Base-by-base conservation (phyloP, 306 rosid genomes). In the Dalbergia oliveri region DNA sequence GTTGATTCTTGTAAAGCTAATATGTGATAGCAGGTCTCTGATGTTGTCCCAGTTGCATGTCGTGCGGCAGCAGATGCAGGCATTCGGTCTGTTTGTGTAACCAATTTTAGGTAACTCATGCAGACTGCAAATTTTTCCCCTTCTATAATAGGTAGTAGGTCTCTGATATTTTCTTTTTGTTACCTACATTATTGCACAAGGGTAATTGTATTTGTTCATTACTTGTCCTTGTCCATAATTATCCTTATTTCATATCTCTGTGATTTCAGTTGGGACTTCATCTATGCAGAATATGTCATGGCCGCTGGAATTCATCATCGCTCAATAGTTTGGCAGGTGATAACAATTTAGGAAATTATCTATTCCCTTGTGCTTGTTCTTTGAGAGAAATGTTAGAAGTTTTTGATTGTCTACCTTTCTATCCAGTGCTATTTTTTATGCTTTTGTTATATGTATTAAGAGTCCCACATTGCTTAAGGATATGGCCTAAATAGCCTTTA, bases 51-150 rank as follows among this genome's bases (percentile, higher is more conserved):
- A 4, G 97, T 95, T 65, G 98, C 97, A 11, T 95, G 98, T 66
- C 97, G 93, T 47, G 99, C 99, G 3, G 99, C 98, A 26, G 98
- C 98, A 26, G 94, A 96, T 85, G 98, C 99, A 69, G 98, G 98
- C 75, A 96, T 96, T 83, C 97, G 97, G 33, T 91, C 99, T 69
- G 94, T 96, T 73, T 96, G 99, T 80, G 97, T 90, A 77, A 93
- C 99, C 39, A 93, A 96, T 90, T 93, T 96, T 80, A 96, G 98
- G 99, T 93, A 81, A 72, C 37, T 57, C 23, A 4, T 72, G 21
- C 18, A 44, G 39, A 72, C 41, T 53, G 1, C 33, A 16, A 5
- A 9, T 26, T 65, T 75, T 72, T 12, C 31, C 37, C 21, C 62
- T 53, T 11, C 16, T 3, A 53, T 66, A 26, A 26, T 26, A 2